phyloP scores from a whole-genome alignment of 257 asterid genomes.

The Ilex aquifolium region DNA sequence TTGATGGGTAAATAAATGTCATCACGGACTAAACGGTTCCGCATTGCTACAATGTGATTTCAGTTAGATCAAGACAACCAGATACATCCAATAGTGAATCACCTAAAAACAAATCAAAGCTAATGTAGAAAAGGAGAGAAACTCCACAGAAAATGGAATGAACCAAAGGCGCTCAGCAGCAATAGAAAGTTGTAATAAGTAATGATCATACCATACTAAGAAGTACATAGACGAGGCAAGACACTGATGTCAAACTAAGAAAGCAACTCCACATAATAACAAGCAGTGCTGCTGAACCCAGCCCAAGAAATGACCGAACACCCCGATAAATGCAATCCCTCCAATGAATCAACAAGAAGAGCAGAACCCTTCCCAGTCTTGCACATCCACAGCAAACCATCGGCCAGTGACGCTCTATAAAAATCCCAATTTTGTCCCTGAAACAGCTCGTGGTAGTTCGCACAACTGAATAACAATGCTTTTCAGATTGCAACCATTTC shows the following conservation, averaged over 20 bases:
- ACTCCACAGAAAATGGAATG: background rate
- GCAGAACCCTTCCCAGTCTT: conserved; percentile 41
- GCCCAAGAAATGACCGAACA: conserved; percentile 55
- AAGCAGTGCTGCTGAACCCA: conserved; percentile 89
- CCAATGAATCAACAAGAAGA: conserved; percentile 69
- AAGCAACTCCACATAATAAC: conserved; percentile 97
- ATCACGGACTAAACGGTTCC: too few species aligned
- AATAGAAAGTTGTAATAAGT: background rate
- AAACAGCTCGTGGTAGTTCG: conserved; percentile 44
- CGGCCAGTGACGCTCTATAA: conserved; percentile 92
- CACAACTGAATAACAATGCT: conserved; percentile 59
- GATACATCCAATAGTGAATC: too few species aligned
- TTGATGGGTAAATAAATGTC: too few species aligned
- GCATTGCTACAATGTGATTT: too few species aligned
- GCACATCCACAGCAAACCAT: conserved; percentile 79
- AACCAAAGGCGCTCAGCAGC: too few species aligned
- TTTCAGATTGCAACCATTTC: conserved; percentile 85
- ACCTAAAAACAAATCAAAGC: too few species aligned
- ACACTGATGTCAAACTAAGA: conserved; percentile 86
- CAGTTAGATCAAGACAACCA: too few species aligned
- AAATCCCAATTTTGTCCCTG: conserved; percentile 67
- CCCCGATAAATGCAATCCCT: conserved; percentile 66
- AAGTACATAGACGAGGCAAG: conserved; percentile 86
- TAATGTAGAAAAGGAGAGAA: background rate
- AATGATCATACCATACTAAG: conserved; percentile 77